phyloP scores from a whole-genome alignment of 805 yeast species.

The Sungouiozyma intestinalis region DNA sequence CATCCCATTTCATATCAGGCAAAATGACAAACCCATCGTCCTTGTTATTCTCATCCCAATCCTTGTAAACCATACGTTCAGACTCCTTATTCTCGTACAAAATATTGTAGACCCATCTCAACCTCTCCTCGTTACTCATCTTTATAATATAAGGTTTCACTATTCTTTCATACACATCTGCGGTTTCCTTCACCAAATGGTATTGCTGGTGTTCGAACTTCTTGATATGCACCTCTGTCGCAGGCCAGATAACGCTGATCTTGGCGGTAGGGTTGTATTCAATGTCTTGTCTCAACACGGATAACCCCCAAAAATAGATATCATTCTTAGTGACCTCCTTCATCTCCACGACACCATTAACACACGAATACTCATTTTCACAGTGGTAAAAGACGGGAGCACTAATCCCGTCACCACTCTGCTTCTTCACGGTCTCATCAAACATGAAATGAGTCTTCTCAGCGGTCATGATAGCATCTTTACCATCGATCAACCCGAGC shows the following conservation, averaged over 20 bases:
- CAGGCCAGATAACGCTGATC: conserved; percentile 75
- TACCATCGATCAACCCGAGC: conserved; percentile 52
- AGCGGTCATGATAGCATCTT: conserved; percentile 58
- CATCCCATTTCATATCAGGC: conserved; percentile 98
- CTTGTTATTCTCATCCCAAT: conserved; percentile 40
- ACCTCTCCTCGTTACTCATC: conserved; percentile 59
- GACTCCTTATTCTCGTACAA: conserved; percentile 74
- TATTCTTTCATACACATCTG: conserved; percentile 49
- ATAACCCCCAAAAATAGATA: conserved; percentile 73
- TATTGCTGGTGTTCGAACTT: conserved; percentile 56
- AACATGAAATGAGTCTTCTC: conserved; percentile 61
- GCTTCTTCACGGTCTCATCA: conserved; percentile 17
- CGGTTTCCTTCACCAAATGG: conserved; percentile 70
- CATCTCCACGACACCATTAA: conserved; percentile 20
- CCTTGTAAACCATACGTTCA: conserved; percentile 61
- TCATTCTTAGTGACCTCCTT: conserved; percentile 58
- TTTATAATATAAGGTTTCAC: conserved; percentile 71
- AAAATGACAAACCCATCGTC: conserved; percentile 60
- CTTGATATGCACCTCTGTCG: conserved; percentile 71
- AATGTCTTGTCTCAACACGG: conserved; percentile 37
- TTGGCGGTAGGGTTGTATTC: conserved; percentile 49
- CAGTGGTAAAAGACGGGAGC: conserved; percentile 18
- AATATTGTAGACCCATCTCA: conserved; percentile 88
- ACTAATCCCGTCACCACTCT: conserved; percentile 1
- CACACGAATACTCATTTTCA: conserved; percentile 23